Base-by-base conservation (phyloP, 2,329 filamentous ascomycete species). In the Monilinia polystroma region DNA sequence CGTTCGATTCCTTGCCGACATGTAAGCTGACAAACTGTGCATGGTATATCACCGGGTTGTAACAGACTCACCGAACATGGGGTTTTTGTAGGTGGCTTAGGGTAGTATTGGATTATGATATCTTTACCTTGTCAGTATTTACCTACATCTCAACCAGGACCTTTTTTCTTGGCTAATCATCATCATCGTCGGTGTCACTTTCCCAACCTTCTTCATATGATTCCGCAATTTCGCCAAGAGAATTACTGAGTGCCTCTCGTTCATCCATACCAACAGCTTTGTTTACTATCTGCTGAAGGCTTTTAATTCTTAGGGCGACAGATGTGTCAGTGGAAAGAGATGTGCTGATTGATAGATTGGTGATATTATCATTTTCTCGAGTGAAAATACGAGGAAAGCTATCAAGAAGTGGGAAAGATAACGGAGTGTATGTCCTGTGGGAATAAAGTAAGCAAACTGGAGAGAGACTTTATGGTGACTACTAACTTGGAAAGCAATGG, bases 141-240 rank as follows among this genome's bases (percentile, higher is more conserved):
- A 60, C 57, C 29, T 60, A 35, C 57, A 60, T 60, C 43, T 23
- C 29, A 35, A 38, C n/a, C 47, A 23, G 7, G 4, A 16, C 14
- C 26, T 26, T 18, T 52, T 52, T 52, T 14, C 49, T 52, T 52
- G 23, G 23, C 52, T 74, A 75, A 66, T 77, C 74, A 68, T 92
- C 89, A 67, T 92, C 88, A 11, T 87, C 83, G 72, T 91, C 90
- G 67, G 86, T 89, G 32, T 88, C 92, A 73, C 90, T 92, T 16
- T 87, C 88, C 91, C 92, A 97, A 1, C 92, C 92, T 69, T 95
- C 91, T 72, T 92, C 88, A 76, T 97, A 98, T 68, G 91, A 91
- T 74, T 97, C 93, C 1, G 90, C 89, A 73, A 98, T 88, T 68
- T 91, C 89, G 32, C 90, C 87, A 51, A 99, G 81, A 16, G 90